A percentile compares a stretch with the other conserved stretches of the same genome.
These are phyloP conservation scores for bread wheat (Triticum aestivum) DNA, from an alignment of 176 grass and related monocot genomes.

Conservation along the genomic window DNA sequence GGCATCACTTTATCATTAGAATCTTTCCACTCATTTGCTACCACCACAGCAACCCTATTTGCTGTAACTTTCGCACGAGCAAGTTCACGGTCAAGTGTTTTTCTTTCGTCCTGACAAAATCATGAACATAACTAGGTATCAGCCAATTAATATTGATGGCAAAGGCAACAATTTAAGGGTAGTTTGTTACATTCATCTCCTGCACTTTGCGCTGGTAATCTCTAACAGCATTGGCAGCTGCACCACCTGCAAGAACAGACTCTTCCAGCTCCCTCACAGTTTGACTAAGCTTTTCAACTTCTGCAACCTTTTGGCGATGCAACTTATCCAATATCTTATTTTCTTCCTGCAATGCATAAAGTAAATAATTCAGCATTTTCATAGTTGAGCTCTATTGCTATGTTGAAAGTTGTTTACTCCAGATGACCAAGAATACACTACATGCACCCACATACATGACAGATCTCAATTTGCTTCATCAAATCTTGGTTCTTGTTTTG, in stretches of 20 bases:
- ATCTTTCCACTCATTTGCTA: constrained; percentile 99
- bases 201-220: constrained; percentile 98
- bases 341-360: constrained; percentile 74
- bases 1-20: constrained; percentile 99
- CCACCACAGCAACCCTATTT: constrained; percentile 94
- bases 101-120: constrained; percentile 83
- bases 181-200: constrained; percentile 86
- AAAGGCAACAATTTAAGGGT: constrained; percentile 11
- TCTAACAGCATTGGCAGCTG: constrained; percentile 88
- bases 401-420: neutral
- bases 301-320: constrained; percentile 94
- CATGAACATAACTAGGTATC: constrained; percentile 28
- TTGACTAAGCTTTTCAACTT: constrained; percentile 96
- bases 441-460: constrained; percentile 61
- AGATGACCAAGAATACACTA: constrained; percentile 21
- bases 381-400: neutral
- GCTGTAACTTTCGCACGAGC: constrained; percentile 88
- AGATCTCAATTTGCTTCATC: constrained; percentile 99
- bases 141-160: constrained; percentile 14
- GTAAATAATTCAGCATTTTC: constrained; percentile 1
- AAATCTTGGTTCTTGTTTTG: constrained; percentile 99
- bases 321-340: constrained; percentile 98
- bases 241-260: constrained; percentile 79
- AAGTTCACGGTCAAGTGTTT: constrained; percentile 95
- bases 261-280: constrained; percentile 95